phyloP scores from a whole-genome alignment of 2,329 filamentous ascomycete species.

The Penicillium sp. region DNA sequence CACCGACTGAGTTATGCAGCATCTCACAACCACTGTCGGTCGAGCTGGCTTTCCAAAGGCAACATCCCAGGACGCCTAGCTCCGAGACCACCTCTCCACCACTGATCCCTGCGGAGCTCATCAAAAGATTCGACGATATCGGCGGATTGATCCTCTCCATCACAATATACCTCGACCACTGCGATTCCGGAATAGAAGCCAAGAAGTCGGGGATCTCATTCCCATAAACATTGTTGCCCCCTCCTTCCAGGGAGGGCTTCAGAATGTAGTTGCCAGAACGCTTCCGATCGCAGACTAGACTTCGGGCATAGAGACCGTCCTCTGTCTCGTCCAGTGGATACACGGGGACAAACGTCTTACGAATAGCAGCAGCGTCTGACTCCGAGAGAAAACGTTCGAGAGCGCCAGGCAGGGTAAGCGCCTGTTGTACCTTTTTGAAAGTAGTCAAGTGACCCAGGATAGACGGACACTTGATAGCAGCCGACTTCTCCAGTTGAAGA shows the following conservation, averaged over 20 bases:
- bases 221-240: conserved; percentile 43
- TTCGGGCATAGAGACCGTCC: conserved; percentile 24
- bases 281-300: conserved; percentile 21
- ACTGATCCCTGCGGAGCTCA: conserved; percentile 30
- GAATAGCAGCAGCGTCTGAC: conserved; percentile 25
- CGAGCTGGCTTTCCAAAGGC: conserved; percentile 31
- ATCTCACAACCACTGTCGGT: conserved; percentile 20
- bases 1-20: conserved; percentile 32
- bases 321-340: conserved; percentile 33
- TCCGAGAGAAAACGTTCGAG: conserved; percentile 33
- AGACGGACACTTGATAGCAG: conserved; percentile 45
- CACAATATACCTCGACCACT: conserved; percentile 36
- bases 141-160: conserved; percentile 42
- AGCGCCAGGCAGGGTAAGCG: conserved; percentile 30
- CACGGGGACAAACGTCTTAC: conserved; percentile 37
- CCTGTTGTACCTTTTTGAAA: conserved; percentile 44
- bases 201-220: conserved; percentile 37
- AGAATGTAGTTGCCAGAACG: conserved; percentile 33
- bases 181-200: conserved; percentile 14
- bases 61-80: conserved; percentile 41
- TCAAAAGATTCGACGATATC: conserved; percentile 28
- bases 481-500: conserved; percentile 35
- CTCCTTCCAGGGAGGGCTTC: conserved; percentile 45
- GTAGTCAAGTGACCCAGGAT: conserved; percentile 41
- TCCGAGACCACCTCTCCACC: conserved; percentile 41